Base-by-base conservation (phyloP, 192 early-diverging fungal species). In the Irineochytrium annulatum region DNA sequence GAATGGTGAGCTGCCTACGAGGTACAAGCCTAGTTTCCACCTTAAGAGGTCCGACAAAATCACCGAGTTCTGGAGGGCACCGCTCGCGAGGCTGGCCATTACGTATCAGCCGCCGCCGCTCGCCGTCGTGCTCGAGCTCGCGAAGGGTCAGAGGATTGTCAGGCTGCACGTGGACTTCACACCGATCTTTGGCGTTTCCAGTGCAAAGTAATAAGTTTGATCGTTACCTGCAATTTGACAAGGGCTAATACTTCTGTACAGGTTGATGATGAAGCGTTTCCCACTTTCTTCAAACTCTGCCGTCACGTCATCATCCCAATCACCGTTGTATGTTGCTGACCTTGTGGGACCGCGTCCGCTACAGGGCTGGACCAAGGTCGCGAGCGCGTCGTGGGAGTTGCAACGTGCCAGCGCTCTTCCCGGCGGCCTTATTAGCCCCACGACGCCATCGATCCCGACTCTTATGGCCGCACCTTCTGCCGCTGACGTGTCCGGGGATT, bases 1-100 rank as follows among this genome's bases (percentile, higher is more conserved):
- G n/a, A 69, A 69, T 32, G 67, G 67, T 11, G 67, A 69, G 26
- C 55, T 69, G 19, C 67, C 67, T 2, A 41, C 59, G 5, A 52
- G 67, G 27, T 69, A 69, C 53, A 69, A 69, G 37, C 62, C 67
- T 0, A 54, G 54, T 8, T 69, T 69, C 34, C 14, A 20, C 28
- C 26, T 28, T 30, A 59, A 69, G 48, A 52, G 67, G 11, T 43
- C 35, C 22, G 67, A 69, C 46, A 55, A 57, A 5, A 62, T 69
- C 32, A 62, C 59, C 41, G 67, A 69, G 5, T 57, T 69, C 29
- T 69, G 67, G 67, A 57, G 53, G 29, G 17, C 44, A 1, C 28
- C 16, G 22, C 4, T 69, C 0, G 33, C 29, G n/a, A 30, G 35
- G 28, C 29, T 69, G 20, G 52, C 53, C 30, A 35, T 69, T 22